Percentiles rank a stretch among this genome's conserved stretches.
These are phyloP conservation scores for Grosmannia huntii DNA, from an alignment of 2,329 filamentous ascomycete species.

Conservation along the genomic window DNA sequence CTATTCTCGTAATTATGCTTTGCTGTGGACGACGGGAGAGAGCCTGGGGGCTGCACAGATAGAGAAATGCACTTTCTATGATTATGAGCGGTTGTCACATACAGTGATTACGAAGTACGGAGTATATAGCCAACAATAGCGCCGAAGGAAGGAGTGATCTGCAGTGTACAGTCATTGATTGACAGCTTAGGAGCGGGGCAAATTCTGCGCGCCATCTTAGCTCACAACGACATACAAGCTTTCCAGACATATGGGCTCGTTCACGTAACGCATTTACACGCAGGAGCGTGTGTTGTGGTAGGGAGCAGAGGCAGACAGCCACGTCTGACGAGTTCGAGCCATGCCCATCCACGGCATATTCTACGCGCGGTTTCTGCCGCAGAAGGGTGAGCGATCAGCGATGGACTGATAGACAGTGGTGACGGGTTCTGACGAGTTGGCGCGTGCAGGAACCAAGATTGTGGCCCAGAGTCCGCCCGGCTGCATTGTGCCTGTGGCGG, in stretches of 20 bases:
- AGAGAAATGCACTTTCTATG: not conserved
- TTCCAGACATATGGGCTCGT: not conserved
- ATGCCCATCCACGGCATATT: constrained; percentile 58
- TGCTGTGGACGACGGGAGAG: not conserved
- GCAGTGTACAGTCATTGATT: not conserved
- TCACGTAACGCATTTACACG: not conserved
- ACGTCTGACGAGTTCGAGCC: not conserved
- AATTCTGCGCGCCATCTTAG: not conserved
- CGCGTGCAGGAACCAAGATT: constrained; percentile 41
- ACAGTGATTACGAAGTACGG: too few relatives aligned
- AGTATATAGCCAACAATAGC: too few relatives aligned
- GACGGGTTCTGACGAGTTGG: not conserved
- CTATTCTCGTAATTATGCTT: not conserved
- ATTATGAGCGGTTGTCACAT: not conserved
- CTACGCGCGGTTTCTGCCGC: constrained; percentile 55
- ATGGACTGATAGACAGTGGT: not conserved
- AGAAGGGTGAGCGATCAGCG: constrained; percentile 36
- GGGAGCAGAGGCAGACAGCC: not conserved
- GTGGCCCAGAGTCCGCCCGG: constrained; percentile 50
- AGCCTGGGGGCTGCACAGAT: not conserved
- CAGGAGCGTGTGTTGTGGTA: not conserved
- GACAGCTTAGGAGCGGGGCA: not conserved
- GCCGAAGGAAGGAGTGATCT: not conserved
- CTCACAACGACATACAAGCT: not conserved
- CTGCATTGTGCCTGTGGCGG: constrained; percentile 38